phyloP scores from a whole-genome alignment of 805 yeast species.

The Yamadazyma ubonensis region DNA sequence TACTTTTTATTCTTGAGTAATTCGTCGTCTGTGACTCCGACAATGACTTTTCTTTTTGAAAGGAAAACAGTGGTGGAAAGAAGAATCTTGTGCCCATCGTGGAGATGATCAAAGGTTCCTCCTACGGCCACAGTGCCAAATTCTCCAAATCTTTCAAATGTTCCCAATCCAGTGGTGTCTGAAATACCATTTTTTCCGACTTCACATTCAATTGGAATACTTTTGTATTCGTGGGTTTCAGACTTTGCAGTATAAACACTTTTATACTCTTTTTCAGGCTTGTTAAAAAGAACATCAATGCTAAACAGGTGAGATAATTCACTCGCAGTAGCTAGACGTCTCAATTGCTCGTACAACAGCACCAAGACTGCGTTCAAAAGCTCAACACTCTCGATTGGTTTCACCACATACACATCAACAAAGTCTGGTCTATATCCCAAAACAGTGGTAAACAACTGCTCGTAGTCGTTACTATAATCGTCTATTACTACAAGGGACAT shows the following conservation, averaged over 20 bases:
- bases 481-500: constrained; percentile 12
- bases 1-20: constrained; percentile 74
- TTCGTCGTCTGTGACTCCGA: constrained; percentile 82
- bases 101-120: constrained; percentile 96
- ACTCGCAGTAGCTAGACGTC: constrained; percentile 19
- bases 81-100: constrained; percentile 90
- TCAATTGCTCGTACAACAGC: constrained; percentile 26
- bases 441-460: constrained; percentile 7
- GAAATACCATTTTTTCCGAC: too few species aligned
- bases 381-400: constrained; percentile 20
- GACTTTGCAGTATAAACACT: too few species aligned
- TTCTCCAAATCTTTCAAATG: too few species aligned
- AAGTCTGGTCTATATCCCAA: neutral
- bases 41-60: constrained; percentile 53
- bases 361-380: constrained; percentile 29
- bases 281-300: constrained; percentile 31
- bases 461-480: constrained; percentile 13
- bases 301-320: constrained; percentile 27
- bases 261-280: neutral
- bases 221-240: too few species aligned
- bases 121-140: constrained; percentile 62
- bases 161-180: too few species aligned
- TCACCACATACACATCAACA: constrained; percentile 26
- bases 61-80: constrained; percentile 70
- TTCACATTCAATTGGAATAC: neutral